These are phyloP conservation scores for Afroboletus lepidellus DNA, from an alignment of 1,284 basidiomycete genomes.

Conservation along the genomic window DNA sequence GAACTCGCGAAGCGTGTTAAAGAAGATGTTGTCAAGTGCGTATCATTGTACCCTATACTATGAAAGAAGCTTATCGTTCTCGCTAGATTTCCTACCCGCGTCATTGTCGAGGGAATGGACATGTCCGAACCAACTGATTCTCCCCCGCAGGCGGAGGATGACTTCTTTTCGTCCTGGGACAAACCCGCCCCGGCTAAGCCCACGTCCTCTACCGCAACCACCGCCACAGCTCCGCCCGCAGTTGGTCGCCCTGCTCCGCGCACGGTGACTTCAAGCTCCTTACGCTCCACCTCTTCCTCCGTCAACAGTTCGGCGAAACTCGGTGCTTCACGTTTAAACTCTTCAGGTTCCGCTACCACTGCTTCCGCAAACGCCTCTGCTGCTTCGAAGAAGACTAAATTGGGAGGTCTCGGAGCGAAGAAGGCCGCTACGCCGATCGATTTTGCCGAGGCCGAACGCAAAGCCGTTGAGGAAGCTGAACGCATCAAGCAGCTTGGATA, in stretches of 20 bases:
- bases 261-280: slow-evolving; percentile 61
- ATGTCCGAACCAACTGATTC: slow-evolving; percentile 36
- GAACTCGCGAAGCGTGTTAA: slow-evolving; percentile 83
- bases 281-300: slow-evolving; percentile 45
- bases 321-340: slow-evolving; percentile 56
- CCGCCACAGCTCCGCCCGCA: slow-evolving; percentile 36
- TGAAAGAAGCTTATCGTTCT: neutral
- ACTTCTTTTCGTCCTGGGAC: slow-evolving; percentile 97
- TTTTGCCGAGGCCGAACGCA: slow-evolving; percentile 89
- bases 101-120: slow-evolving; percentile 78
- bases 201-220: slow-evolving; percentile 43
- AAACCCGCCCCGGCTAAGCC: slow-evolving; percentile 68
- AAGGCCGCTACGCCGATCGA: slow-evolving; percentile 78
- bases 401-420: slow-evolving; percentile 84
- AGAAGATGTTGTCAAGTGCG: slow-evolving; percentile 74
- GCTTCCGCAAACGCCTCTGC: slow-evolving; percentile 36
- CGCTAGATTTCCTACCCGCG: slow-evolving; percentile 71
- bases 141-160: slow-evolving; percentile 58
- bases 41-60: slow-evolving; percentile 4
- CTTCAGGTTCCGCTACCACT: slow-evolving; percentile 40
- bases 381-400: slow-evolving; percentile 62
- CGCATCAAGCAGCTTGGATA: slow-evolving; percentile 87
- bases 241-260: slow-evolving; percentile 44
- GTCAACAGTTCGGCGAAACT: slow-evolving; percentile 42
- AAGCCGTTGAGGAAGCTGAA: slow-evolving; percentile 87